Conservation (phyloP, 495 filamentous ascomycete species). For the Talaromyces wortmannii region DNA sequence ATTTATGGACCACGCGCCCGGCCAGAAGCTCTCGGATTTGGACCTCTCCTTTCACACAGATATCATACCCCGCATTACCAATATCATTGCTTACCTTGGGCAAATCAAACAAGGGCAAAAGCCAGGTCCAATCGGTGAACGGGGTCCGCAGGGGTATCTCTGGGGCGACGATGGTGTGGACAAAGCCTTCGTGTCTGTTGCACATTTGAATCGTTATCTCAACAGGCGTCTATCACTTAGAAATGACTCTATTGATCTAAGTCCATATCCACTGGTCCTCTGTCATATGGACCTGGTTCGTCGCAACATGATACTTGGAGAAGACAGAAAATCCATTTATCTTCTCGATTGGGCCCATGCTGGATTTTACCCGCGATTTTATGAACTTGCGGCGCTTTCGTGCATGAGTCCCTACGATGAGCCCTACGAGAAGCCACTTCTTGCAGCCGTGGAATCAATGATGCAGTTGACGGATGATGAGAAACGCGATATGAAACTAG, state of each 20-base stretch:
- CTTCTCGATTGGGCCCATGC: slow-evolving; percentile 12
- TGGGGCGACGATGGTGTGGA: slow-evolving; percentile 8
- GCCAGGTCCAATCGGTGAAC: slow-evolving; percentile 7
- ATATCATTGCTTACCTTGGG: slow-evolving; percentile 4
- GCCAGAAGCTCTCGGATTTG: slow-evolving; percentile 6
- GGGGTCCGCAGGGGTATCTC: slow-evolving; percentile 5
- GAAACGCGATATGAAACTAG: slow-evolving; percentile 14
- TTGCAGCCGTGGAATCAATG: slow-evolving; percentile 8
- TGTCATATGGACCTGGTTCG: slow-evolving; percentile 8
- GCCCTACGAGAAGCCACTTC: slow-evolving; percentile 8
- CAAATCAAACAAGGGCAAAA: slow-evolving; percentile 3
- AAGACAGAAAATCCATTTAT: slow-evolving; percentile 8
- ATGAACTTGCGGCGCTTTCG: slow-evolving; percentile 9
- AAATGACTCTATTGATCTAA: slow-evolving; percentile 12
- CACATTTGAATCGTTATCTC: slow-evolving; percentile 10
- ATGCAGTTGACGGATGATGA: slow-evolving; percentile 11
- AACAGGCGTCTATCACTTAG: slow-evolving; percentile 11
- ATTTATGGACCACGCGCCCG: slow-evolving; percentile 8
- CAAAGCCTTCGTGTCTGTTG: slow-evolving; percentile 5
- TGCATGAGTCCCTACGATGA: slow-evolving; percentile 11
- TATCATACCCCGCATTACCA: slow-evolving; percentile 1
- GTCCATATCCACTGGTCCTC: slow-evolving; percentile 7
- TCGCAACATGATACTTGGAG: slow-evolving; percentile 12
- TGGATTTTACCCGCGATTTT: slow-evolving; percentile 11
- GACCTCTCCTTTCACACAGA: slow-evolving; percentile 4